Evolutionary conservation across 306 rosid genomes (phyloP).

Genomic region (Lablab purpureus): DNA sequence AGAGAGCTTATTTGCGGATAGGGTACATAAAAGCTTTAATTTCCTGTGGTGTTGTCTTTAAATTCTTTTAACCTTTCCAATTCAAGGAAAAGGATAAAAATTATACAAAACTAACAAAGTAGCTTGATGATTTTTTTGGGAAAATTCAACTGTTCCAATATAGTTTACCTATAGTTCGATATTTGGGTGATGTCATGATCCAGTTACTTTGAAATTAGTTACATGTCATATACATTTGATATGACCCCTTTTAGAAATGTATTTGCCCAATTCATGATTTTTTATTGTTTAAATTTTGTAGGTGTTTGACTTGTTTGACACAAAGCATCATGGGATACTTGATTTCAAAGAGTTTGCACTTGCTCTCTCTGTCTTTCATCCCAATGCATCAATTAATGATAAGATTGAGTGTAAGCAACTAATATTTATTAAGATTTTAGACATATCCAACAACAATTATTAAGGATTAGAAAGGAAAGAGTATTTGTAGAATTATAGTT

Average conservation of each 20-base stretch:
- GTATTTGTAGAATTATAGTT: constrained; percentile 19
- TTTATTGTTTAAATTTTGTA: constrained; percentile 50
- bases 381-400: constrained; percentile 72
- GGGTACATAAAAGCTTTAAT: constrained; percentile 57
- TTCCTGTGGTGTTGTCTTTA: background rate
- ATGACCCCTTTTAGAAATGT: constrained; percentile 21
- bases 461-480: constrained; percentile 20
- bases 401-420: constrained; percentile 74
- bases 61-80: background rate
- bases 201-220: constrained; percentile 1
- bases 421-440: constrained; percentile 29
- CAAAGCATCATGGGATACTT: constrained; percentile 68
- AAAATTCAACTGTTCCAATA: background rate
- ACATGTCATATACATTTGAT: background rate
- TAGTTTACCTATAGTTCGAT: background rate
- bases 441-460: constrained; percentile 25
- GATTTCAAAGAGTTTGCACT: constrained; percentile 83
- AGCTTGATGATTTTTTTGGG: background rate
- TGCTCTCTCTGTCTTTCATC: constrained; percentile 89
- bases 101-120: background rate
- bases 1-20: constrained; percentile 85
- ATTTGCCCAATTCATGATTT: constrained; percentile 22
- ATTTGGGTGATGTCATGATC: constrained; percentile 4
- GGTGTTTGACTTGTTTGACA: constrained; percentile 88
- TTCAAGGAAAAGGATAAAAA: background rate